Percentiles rank a stretch among this genome's conserved stretches.
Conservation (phyloP, 2,329 filamentous ascomycete species). For the Gnomoniopsis sp. region DNA sequence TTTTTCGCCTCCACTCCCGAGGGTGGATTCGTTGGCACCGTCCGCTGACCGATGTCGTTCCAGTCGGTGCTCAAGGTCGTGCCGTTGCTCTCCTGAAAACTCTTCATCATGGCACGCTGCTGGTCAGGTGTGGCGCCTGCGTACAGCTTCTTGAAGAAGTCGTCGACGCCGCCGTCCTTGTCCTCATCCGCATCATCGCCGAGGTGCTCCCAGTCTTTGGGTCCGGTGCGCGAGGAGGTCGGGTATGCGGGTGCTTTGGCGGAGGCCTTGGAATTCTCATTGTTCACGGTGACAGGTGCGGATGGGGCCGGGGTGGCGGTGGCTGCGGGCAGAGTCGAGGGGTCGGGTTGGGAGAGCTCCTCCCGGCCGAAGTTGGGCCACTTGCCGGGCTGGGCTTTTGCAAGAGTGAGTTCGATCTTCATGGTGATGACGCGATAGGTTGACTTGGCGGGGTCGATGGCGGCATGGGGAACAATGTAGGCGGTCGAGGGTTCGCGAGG, state of each 20-base stretch:
- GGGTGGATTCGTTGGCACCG: conserved; percentile 69
- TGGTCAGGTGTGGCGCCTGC: conserved; percentile 73
- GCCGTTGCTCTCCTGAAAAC: conserved; percentile 88
- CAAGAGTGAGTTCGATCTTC: conserved; percentile 32
- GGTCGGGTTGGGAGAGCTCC: conserved; percentile 11
- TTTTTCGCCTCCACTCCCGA: conserved; percentile 76
- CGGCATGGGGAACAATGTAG: conserved; percentile 22
- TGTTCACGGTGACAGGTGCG: not conserved
- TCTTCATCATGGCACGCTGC: conserved; percentile 95
- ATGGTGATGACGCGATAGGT: conserved; percentile 26
- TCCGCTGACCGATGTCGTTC: conserved; percentile 71
- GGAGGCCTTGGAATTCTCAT: conserved; percentile 2
- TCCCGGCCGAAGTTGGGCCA: conserved; percentile 31
- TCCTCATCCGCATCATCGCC: conserved; percentile 52
- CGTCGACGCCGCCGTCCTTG: conserved; percentile 66
- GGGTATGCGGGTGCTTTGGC: conserved; percentile 62
- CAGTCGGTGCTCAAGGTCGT: conserved; percentile 92
- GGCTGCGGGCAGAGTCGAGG: not conserved
- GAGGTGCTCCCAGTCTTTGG: conserved; percentile 91
- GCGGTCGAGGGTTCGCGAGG: conserved; percentile 3
- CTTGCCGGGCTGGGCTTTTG: conserved; percentile 27
- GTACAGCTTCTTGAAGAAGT: conserved; percentile 90
- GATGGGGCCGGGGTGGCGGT: not conserved
- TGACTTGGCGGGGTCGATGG: conserved; percentile 22
- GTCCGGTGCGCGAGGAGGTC: conserved; percentile 76